Percentiles rank a stretch among this genome's conserved stretches.
These are phyloP conservation scores for Aspergillus ochraceus DNA, from an alignment of 2,329 filamentous ascomycete species.

Conservation along the genomic window DNA sequence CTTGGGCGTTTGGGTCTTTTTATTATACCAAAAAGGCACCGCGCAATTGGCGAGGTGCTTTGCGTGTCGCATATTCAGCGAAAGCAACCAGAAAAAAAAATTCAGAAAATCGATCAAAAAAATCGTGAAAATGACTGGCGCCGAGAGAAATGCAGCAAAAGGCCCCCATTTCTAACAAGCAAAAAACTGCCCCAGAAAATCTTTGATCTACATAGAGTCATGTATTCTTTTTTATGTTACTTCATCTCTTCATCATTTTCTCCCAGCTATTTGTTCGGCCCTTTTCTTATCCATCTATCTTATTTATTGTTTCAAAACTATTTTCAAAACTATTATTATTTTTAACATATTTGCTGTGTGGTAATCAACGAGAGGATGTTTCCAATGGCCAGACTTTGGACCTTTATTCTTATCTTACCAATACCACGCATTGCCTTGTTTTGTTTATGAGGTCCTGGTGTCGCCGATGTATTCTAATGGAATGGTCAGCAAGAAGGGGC, in stretches of 20 bases:
- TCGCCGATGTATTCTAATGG: background rate
- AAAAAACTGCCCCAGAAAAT: constrained; percentile 11
- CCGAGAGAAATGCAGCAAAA: background rate
- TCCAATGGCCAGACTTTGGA: background rate
- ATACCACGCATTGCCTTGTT: background rate
- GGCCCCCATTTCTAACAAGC: constrained; percentile 3
- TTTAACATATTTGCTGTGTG: background rate
- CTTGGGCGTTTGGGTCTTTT: constrained; percentile 34
- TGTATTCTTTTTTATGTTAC: constrained; percentile 13
- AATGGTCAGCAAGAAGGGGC: background rate
- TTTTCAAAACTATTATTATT: background rate
- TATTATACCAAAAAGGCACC: constrained; percentile 28
- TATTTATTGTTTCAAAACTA: background rate
- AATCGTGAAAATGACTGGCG: background rate
- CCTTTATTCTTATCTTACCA: background rate
- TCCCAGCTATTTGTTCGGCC: background rate
- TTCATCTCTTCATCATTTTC: constrained; percentile 1
- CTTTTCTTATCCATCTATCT: background rate
- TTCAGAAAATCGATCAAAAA: constrained; percentile 2
- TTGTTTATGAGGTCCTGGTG: background rate
- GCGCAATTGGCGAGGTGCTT: constrained; percentile 20
- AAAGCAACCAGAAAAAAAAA: background rate
- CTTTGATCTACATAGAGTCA: constrained; percentile 8
- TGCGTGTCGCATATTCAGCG: constrained; percentile 15
- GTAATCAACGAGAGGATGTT: background rate